Base-by-base conservation (phyloP, 306 rosid genomes). In the Castanea crenata region DNA sequence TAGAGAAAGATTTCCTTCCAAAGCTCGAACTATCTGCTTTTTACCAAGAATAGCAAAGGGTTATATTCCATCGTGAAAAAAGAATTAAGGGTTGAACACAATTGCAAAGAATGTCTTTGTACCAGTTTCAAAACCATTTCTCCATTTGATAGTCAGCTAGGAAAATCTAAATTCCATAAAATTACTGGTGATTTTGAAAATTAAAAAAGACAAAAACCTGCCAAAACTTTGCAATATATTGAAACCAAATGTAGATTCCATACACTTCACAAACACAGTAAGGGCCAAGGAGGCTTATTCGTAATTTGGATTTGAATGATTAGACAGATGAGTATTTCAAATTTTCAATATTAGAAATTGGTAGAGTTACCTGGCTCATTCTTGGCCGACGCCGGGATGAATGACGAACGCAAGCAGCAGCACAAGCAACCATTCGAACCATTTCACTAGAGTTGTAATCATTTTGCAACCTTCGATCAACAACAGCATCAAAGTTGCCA, bases 361-460 rank as follows among this genome's bases (percentile, higher is more conserved):
- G 55, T 15, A 34, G 57, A 20, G n/a, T 74, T 74, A 87, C 96
- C 90, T 87, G 90, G 77, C 96, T 89, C 91, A 89, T 89, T 75
- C 63, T 85, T 46, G 96, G 93, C 11, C 93, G 90, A 20, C 62
- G 85, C 77, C 86, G 85, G 61, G 80, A 86, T 61, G 93, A 87
- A 73, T 87, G 74, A 38, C 90, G 86, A 61, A 91, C 88, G 6
- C 90, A 89, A 77, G 81, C 87, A 74, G 91, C 85, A 55, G 91
- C 91, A 25, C 90, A 89, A 19, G 91, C 83, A 72, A 82, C 59
- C 91, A 91, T 84, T 77, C 82, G 86, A 19, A 61, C 70, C 88
- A 89, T 80, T 87, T 91, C 92, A 5, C 59, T 71, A 15, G 72
- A 23, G 80, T 86, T 64, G 59, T 89, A 91, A 38, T 88, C 78